These are phyloP conservation scores for Ceratobasidium sp. DNA, from an alignment of 1,284 basidiomycete genomes.

Conservation along the genomic window DNA sequence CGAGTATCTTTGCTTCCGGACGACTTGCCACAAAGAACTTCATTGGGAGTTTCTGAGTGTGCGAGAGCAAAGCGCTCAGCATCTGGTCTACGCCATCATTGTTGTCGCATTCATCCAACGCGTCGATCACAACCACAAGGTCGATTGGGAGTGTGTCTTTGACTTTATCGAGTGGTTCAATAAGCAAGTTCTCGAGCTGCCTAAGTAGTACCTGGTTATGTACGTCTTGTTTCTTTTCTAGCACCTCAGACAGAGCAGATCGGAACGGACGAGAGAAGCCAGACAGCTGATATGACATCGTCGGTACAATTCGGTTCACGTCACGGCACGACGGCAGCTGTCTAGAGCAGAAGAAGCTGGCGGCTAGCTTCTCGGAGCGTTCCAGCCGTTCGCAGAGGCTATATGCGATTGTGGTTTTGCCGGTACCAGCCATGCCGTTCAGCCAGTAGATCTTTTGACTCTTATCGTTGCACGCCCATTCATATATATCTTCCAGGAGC, in stretches of 20 bases:
- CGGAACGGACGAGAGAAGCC: too few relatives aligned
- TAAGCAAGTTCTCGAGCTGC: neutral
- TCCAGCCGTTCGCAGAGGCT: too few relatives aligned
- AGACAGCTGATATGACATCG: neutral
- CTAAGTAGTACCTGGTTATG: neutral
- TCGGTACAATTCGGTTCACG: constrained; percentile 1
- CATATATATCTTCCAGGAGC: neutral
- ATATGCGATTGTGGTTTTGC: too few relatives aligned
- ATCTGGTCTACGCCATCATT: too few relatives aligned
- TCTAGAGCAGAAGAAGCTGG: constrained; percentile 3
- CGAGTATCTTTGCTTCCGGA: neutral
- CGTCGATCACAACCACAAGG: too few relatives aligned
- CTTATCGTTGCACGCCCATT: neutral
- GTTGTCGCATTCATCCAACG: too few relatives aligned
- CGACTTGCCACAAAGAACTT: constrained; percentile 18
- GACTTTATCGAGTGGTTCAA: neutral
- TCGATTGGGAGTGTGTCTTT: too few relatives aligned
- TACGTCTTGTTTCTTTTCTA: neutral
- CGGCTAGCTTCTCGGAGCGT: neutral
- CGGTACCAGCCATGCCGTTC: too few relatives aligned
- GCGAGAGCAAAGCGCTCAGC: too few relatives aligned
- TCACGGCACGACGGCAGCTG: neutral
- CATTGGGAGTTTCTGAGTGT: neutral
- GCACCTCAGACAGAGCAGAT: neutral
- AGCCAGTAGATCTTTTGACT: too few relatives aligned